These are phyloP conservation scores for Ogataea naganishii DNA, from an alignment of 805 yeast species.

Conservation along the genomic window DNA sequence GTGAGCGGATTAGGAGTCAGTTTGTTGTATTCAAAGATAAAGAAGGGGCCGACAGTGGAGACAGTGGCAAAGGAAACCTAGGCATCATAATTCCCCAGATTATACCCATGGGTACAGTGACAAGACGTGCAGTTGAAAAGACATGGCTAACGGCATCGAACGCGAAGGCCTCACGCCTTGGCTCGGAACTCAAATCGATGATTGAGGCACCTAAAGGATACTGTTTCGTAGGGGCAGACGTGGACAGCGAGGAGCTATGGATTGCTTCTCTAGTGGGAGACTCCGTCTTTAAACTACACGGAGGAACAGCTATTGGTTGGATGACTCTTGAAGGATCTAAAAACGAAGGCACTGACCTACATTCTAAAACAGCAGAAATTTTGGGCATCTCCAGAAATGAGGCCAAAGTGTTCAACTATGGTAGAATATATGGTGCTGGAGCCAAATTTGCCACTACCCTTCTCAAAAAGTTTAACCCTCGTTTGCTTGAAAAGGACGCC, in stretches of 20 bases:
- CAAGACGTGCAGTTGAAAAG: constrained; percentile 92
- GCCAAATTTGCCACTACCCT: constrained; percentile 80
- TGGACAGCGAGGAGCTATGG: constrained; percentile 97
- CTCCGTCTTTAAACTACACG: constrained; percentile 80
- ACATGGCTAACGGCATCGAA: constrained; percentile 98
- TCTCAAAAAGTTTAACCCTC: constrained; percentile 74
- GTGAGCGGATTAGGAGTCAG: constrained; percentile 78
- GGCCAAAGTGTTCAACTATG: constrained; percentile 93
- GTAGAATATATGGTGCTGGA: constrained; percentile 97
- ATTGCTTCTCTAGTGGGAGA: constrained; percentile 94
- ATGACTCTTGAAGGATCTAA: constrained; percentile 98
- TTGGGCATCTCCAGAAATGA: constrained; percentile 84
- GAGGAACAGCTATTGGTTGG: constrained; percentile 97
- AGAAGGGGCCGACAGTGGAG: constrained; percentile 7
- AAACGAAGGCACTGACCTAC: constrained; percentile 85
- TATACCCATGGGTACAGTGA: constrained; percentile 92
- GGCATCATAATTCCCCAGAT: constrained; percentile 82
- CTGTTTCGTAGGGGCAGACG: constrained; percentile 95
- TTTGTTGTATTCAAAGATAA: constrained; percentile 61
- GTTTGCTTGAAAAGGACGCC: constrained; percentile 60
- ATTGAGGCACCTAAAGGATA: constrained; percentile 84
- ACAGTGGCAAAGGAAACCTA: constrained; percentile 15
- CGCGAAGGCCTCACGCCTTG: constrained; percentile 77
- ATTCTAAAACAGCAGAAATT: constrained; percentile 86
- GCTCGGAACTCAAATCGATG: constrained; percentile 88